A percentile compares a stretch with the other conserved stretches of the same genome.
Evolutionary conservation across 2,329 filamentous ascomycete species (phyloP).

Genomic region (Akanthomyces dipterigenus): DNA sequence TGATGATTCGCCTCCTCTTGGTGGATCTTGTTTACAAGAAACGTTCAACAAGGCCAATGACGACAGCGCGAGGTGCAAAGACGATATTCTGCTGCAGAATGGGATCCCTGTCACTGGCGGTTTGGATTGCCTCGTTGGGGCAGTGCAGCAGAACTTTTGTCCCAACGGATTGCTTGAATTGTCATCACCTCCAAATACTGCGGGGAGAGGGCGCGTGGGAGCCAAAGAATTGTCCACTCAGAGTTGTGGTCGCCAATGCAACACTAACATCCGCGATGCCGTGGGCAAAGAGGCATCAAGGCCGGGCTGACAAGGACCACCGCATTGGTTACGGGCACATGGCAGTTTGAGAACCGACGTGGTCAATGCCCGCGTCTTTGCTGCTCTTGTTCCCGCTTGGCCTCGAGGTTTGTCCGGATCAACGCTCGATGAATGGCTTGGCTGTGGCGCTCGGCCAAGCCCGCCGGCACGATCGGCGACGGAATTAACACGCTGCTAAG

Average conservation of each 20-base stretch:
- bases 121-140: background rate
- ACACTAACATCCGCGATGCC: too few species aligned
- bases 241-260: too few species aligned
- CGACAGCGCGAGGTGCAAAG: background rate
- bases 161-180: background rate
- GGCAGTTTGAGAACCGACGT: too few species aligned
- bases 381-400: background rate
- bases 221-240: too few species aligned
- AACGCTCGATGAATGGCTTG: background rate
- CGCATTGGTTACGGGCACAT: too few species aligned
- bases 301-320: too few species aligned
- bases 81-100: background rate
- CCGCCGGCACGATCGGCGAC: background rate
- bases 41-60: background rate
- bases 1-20: background rate
- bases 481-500: background rate
- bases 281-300: too few species aligned
- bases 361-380: too few species aligned
- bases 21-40: background rate
- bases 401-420: background rate
- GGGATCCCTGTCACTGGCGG: background rate
- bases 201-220: background rate
- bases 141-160: background rate
- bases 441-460: conserved; percentile 5
- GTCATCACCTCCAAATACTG: background rate